These are phyloP conservation scores for Tricholoma furcatifolium DNA, from an alignment of 768 basidiomycete species.

Conservation along the genomic window DNA sequence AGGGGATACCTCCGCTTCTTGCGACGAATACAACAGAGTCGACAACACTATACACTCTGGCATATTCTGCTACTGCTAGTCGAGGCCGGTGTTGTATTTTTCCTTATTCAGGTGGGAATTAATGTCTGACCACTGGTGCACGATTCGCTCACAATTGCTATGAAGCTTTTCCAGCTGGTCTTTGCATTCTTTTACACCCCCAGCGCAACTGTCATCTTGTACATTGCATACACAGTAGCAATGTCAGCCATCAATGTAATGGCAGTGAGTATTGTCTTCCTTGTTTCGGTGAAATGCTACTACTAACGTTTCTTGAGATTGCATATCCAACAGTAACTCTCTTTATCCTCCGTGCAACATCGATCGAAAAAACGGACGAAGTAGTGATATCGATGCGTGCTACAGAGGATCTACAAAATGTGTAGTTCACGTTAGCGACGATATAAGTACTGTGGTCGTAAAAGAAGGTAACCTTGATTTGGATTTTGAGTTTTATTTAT, in stretches of 20 bases:
- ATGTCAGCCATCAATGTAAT: background rate
- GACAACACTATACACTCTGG: background rate
- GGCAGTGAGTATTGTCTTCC: background rate
- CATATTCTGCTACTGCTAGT: background rate
- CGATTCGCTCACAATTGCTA: background rate
- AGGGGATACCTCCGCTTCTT: background rate
- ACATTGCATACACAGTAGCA: background rate
- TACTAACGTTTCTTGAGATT: background rate
- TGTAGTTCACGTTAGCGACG: no score
- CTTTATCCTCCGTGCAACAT: background rate
- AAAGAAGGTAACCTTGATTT: no score
- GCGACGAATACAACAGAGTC: background rate
- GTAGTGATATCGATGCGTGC: background rate
- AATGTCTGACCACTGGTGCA: background rate
- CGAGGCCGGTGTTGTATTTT: background rate
- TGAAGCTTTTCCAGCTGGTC: background rate
- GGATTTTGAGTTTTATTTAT: no score
- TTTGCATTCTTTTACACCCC: background rate
- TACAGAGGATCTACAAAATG: no score
- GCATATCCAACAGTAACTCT: background rate
- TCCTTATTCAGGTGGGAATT: background rate
- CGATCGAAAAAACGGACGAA: background rate
- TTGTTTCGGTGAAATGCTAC: background rate
- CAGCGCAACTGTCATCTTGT: background rate
- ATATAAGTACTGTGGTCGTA: no score